phyloP scores from a whole-genome alignment of 2,329 filamentous ascomycete species.

The Phialemoniopsis sp. region DNA sequence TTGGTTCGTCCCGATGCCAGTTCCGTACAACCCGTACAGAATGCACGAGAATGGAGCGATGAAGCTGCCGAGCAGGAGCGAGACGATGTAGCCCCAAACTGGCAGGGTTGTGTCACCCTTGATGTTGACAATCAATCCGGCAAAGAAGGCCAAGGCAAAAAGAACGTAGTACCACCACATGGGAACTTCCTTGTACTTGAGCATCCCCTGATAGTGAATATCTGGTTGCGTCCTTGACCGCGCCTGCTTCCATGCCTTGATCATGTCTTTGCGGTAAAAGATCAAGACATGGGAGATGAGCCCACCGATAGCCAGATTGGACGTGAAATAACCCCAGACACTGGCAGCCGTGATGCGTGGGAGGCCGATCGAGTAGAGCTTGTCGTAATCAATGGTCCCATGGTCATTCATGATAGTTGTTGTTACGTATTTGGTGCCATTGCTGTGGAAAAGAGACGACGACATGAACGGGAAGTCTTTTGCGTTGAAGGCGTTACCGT shows the following conservation, averaged over 20 bases:
- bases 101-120: constrained; percentile 42
- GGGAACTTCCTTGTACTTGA: constrained; percentile 33
- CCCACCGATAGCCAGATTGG: constrained; percentile 38
- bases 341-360: too few species aligned
- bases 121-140: constrained; percentile 39
- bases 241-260: constrained; percentile 32
- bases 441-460: too few species aligned
- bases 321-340: too few species aligned
- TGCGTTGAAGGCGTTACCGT: constrained; percentile 31
- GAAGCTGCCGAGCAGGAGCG: constrained; percentile 35
- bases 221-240: constrained; percentile 11
- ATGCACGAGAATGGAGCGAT: constrained; percentile 45
- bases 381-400: too few species aligned
- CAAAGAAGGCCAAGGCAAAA: constrained; percentile 37
- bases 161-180: constrained; percentile 35
- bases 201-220: constrained; percentile 36
- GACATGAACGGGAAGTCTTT: constrained; percentile 25
- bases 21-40: constrained; percentile 48
- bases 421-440: too few species aligned
- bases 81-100: constrained; percentile 40
- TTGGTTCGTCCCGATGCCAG: constrained; percentile 55
- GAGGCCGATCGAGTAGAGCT: too few species aligned
- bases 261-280: constrained; percentile 53
- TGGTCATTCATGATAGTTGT: too few species aligned
- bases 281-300: constrained; percentile 45